Percentiles rank a stretch among this genome's conserved stretches.
These are phyloP conservation scores for Trichosporon inkin DNA, from an alignment of 1,284 basidiomycete genomes.

Conservation along the genomic window DNA sequence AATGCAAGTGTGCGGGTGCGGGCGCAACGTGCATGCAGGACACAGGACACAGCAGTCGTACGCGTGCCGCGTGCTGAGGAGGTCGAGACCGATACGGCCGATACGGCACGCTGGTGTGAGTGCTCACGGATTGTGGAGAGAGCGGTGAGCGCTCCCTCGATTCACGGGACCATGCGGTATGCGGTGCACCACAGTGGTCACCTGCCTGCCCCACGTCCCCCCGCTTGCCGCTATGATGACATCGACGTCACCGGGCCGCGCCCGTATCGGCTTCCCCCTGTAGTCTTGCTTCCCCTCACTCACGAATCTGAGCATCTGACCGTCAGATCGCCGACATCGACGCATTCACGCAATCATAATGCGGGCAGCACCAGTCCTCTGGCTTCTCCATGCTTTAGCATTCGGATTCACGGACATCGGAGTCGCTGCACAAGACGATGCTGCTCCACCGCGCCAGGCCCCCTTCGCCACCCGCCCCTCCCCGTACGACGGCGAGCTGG, in stretches of 20 bases:
- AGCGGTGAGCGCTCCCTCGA: too few relatives aligned
- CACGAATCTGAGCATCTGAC: conserved; percentile 1
- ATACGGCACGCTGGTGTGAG: too few relatives aligned
- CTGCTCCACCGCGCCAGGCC: background rate
- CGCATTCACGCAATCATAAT: conserved; percentile 3
- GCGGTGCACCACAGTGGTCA: too few relatives aligned
- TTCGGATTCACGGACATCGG: background rate
- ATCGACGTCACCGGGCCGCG: background rate
- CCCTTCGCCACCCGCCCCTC: background rate
- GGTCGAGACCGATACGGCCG: too few relatives aligned
- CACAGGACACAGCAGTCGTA: too few relatives aligned
- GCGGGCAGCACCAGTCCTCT: conserved; percentile 1
- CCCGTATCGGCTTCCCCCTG: conserved; percentile 1
- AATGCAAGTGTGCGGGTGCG: too few relatives aligned
- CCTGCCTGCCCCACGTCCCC: too few relatives aligned
- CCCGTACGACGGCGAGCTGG: background rate
- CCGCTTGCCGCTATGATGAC: conserved; percentile 1
- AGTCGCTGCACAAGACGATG: background rate
- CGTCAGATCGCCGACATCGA: background rate
- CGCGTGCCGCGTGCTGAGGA: too few relatives aligned
- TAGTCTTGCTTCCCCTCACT: background rate
- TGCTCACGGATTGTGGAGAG: too few relatives aligned
- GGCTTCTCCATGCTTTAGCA: background rate
- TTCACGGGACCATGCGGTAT: too few relatives aligned
- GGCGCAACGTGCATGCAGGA: too few relatives aligned